Conservation (phyloP, 2,329 filamentous ascomycete genomes). For the Conoideocrella luteorostrata region DNA sequence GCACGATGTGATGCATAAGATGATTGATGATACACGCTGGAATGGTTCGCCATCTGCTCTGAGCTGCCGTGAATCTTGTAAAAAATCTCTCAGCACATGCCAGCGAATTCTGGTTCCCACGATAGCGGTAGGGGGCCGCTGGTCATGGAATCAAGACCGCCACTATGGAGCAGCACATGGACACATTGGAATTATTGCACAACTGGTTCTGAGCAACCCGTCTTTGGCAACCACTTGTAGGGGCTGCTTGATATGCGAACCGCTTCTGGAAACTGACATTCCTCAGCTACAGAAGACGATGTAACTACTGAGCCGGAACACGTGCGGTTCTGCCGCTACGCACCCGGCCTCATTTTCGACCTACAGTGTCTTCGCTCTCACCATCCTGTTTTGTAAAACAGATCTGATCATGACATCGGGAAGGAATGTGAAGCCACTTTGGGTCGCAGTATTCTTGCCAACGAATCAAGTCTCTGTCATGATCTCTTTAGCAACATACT, state of each 20-base stretch:
- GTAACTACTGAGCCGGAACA: constrained; percentile 55
- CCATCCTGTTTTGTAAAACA: constrained; percentile 47
- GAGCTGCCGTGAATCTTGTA: constrained; percentile 39
- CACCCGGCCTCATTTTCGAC: constrained; percentile 55
- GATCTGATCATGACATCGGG: constrained; percentile 46
- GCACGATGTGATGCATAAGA: not conserved
- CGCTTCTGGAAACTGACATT: no score
- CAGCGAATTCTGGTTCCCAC: constrained; percentile 43
- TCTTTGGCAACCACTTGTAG: constrained; percentile 41
- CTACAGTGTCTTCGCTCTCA: constrained; percentile 49
- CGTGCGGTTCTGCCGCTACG: constrained; percentile 64
- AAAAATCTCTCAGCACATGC: constrained; percentile 54
- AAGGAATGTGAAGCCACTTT: constrained; percentile 47
- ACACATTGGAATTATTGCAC: constrained; percentile 63
- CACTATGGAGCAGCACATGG: constrained; percentile 65
- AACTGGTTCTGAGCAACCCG: constrained; percentile 55
- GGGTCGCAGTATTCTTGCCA: constrained; percentile 53
- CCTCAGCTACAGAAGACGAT: no score
- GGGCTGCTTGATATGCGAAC: constrained; percentile 54
- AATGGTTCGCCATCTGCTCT: constrained; percentile 42
- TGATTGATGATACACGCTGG: not conserved
- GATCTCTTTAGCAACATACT: constrained; percentile 61
- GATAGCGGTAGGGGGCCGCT: constrained; percentile 36
- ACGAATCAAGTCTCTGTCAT: constrained; percentile 61
- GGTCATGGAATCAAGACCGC: constrained; percentile 57